Percentiles rank a stretch among this genome's conserved stretches.
Evolutionary conservation across 805 yeast genomes (phyloP).

Genomic region (Wickerhamiella dianesei): DNA sequence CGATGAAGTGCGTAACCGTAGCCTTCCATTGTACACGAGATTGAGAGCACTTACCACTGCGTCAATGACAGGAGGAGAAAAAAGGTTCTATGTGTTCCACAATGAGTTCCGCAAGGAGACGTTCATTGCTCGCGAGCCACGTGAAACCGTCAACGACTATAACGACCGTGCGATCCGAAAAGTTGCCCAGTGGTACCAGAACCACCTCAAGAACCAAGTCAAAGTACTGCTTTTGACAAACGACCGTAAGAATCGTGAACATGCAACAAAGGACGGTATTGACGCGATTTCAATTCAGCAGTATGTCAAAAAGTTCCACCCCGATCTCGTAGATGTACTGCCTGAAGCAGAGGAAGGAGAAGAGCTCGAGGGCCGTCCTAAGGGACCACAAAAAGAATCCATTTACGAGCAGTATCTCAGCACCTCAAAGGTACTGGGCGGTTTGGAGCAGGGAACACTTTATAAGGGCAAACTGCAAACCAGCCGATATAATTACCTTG

Average conservation of each 20-base stretch:
- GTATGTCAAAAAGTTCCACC: constrained; percentile 52
- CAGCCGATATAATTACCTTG: constrained; percentile 75
- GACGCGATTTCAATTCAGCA: constrained; percentile 44
- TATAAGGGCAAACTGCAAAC: constrained; percentile 74
- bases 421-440: constrained; percentile 76
- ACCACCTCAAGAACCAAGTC: constrained; percentile 39
- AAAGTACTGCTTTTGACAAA: constrained; percentile 44
- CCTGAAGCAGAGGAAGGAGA: constrained; percentile 22
- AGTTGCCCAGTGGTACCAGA: constrained; percentile 55
- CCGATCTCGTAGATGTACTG: constrained; percentile 49
- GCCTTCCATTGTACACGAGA: constrained; percentile 79
- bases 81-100: constrained; percentile 81
- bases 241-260: constrained; percentile 51
- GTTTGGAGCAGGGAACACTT: constrained; percentile 71
- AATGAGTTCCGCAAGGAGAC: constrained; percentile 77
- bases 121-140: constrained; percentile 43
- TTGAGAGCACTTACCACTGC: constrained; percentile 56
- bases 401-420: constrained; percentile 67
- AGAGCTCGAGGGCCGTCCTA: background rate
- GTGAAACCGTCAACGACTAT: constrained; percentile 73
- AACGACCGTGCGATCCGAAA: constrained; percentile 83
- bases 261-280: constrained; percentile 43
- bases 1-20: constrained; percentile 80
- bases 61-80: constrained; percentile 36
- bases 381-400: constrained; percentile 33